Evolutionary conservation across 192 early-diverging fungal genomes (phyloP), one percentile per base, ranked within the genome.

Genomic region (Coemansia aciculifera): DNA sequence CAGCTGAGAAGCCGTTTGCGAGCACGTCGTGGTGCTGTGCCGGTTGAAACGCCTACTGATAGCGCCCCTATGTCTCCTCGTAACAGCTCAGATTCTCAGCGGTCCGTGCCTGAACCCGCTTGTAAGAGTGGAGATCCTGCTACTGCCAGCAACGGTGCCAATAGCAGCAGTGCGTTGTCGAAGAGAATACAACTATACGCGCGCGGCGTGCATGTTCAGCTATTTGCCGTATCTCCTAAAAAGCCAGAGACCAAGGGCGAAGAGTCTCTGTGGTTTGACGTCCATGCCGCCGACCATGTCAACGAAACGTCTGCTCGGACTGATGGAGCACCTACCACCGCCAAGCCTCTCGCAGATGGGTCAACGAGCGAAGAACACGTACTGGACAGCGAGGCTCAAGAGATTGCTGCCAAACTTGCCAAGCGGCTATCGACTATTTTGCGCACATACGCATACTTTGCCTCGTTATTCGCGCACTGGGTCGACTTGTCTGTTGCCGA

Each of bases 101-200:
- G 51, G 32, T 61, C 49, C 3, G 12, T 21, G 15, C 37, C 59
- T 8, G 52, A 66, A n/a, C 60, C 59, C 12, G 24, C 36, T 13
- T 52, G 37, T n/a, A 21, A 32, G 2, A 48, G 24, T 10, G 67
- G 34, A 19, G 32, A 44, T 5, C 11, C 38, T 17, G 17, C 59
- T 15, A 31, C 38, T 0, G 40, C 36, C 19, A 36, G n/a, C 39
- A 44, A 11, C 37, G 13, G 36, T 17, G 36, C 46, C 57, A 62
- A 56, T 19, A 21, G 67, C 29, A 32, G 32, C n/a, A 37, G 38
- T 32, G 29, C 32, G 0, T 36, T 84, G 39, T 79, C 81, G 7
- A 84, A 79, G 64, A 67, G 81, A 23, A 62, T 84, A 24, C 76
- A 79, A 67, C 46, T 84, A 23, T 84, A 76, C 37, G 81, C 81